phyloP scores from a whole-genome alignment of 371 early-diverging fungal genomes.

The Smittium mucronatum region DNA sequence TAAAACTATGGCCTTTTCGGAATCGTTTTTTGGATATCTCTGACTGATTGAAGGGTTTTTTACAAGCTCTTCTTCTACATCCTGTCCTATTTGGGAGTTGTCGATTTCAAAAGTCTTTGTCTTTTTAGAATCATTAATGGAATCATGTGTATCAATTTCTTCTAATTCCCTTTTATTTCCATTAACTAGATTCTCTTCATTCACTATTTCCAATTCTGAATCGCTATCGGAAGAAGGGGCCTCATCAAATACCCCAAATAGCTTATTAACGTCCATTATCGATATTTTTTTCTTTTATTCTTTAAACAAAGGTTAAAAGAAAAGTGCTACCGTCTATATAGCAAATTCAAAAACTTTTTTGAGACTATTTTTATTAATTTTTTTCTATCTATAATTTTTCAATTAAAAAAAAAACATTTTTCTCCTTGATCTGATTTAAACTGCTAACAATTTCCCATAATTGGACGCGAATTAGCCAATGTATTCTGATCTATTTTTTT shows the following conservation, averaged over 20 bases:
- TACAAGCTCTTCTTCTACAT: not conserved
- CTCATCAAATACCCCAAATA: slow-evolving; percentile 12
- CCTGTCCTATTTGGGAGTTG: not conserved
- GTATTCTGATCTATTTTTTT: too few relatives aligned
- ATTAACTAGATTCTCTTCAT: not conserved
- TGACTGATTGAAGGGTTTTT: not conserved
- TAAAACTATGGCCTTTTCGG: slow-evolving; percentile 45
- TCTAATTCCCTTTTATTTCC: not conserved
- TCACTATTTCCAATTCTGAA: not conserved
- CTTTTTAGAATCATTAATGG: not conserved
- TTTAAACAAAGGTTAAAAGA: not conserved
- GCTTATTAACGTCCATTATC: slow-evolving; percentile 10
- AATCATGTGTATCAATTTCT: not conserved
- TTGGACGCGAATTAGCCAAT: too few relatives aligned
- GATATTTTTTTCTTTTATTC: slow-evolving; percentile 4
- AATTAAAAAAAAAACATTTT: too few relatives aligned
- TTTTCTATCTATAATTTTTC: too few relatives aligned
- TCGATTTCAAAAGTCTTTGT: not conserved
- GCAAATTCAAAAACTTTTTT: too few relatives aligned
- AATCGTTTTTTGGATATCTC: not conserved
- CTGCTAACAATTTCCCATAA: too few relatives aligned
- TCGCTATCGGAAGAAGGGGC: not conserved
- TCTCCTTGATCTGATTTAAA: too few relatives aligned
- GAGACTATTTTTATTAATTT: too few relatives aligned
- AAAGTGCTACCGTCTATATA: too few relatives aligned